Conservation (phyloP, 2,329 filamentous ascomycete species). For the Pseudocercospora cruenta region DNA sequence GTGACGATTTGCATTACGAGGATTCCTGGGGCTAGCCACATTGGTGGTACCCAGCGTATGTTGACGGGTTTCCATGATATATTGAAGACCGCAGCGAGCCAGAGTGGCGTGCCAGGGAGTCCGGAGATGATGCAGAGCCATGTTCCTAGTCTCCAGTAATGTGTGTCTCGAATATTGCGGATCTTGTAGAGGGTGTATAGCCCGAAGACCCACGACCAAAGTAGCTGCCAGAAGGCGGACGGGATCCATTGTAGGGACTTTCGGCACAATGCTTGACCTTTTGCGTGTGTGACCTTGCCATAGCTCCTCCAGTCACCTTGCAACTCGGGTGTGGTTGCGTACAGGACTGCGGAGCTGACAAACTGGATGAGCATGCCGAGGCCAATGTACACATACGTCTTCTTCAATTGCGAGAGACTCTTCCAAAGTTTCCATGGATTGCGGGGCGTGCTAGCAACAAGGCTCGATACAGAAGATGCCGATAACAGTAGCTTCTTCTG, state of each 20-base stretch:
- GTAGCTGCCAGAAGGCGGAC: slow-evolving; percentile 65
- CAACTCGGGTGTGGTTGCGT: slow-evolving; percentile 24
- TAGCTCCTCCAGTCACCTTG: slow-evolving; percentile 33
- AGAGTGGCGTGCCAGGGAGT: slow-evolving; percentile 68
- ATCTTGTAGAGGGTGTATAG: slow-evolving; percentile 66
- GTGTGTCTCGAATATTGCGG: slow-evolving; percentile 64
- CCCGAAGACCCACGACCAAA: slow-evolving; percentile 66
- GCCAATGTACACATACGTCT: slow-evolving; percentile 56
- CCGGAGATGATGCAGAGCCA: slow-evolving; percentile 54
- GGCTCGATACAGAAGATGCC: slow-evolving; percentile 13
- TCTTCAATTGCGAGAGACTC: slow-evolving; percentile 46
- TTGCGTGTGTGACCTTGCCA: slow-evolving; percentile 27
- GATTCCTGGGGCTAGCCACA: slow-evolving; percentile 66
- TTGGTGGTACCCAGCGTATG: slow-evolving; percentile 60
- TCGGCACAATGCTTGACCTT: slow-evolving; percentile 31
- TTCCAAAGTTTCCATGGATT: slow-evolving; percentile 47
- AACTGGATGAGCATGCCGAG: slow-evolving; percentile 57
- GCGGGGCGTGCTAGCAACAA: background rate
- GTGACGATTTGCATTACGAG: slow-evolving; percentile 66
- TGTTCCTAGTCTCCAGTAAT: slow-evolving; percentile 69
- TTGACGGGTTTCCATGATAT: slow-evolving; percentile 54
- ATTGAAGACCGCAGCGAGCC: slow-evolving; percentile 62
- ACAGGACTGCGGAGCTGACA: slow-evolving; percentile 28
- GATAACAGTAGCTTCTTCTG: slow-evolving; percentile 26
- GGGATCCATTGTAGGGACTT: slow-evolving; percentile 63